Percentiles rank a stretch among this genome's conserved stretches.
Conservation (phyloP, 2,329 filamentous ascomycete genomes). For the Leptodontidium sp. region DNA sequence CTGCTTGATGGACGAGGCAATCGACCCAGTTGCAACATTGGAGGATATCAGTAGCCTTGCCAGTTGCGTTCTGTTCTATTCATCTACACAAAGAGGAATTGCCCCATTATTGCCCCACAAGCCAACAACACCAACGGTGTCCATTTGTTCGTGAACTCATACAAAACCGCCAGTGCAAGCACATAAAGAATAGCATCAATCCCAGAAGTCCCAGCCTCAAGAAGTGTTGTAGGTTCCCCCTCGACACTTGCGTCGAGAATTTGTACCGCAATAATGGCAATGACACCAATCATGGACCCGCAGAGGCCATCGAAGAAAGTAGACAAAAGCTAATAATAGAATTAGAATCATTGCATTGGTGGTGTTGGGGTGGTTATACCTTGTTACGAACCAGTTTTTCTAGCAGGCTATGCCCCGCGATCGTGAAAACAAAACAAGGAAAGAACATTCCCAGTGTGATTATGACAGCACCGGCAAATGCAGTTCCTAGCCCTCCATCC, state of each 20-base stretch:
- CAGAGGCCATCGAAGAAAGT: constrained; percentile 48
- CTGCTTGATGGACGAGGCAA: too few relatives aligned
- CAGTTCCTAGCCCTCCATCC: constrained; percentile 42
- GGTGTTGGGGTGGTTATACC: constrained; percentile 32
- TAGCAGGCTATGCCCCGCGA: constrained; percentile 46
- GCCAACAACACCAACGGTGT: constrained; percentile 21
- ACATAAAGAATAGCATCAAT: constrained; percentile 22
- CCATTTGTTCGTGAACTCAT: constrained; percentile 27
- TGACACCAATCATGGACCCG: constrained; percentile 46
- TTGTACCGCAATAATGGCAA: constrained; percentile 45
- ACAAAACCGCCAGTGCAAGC: constrained; percentile 19
- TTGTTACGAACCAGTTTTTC: constrained; percentile 47
- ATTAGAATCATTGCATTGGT: constrained; percentile 15
- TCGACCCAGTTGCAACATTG: too few relatives aligned
- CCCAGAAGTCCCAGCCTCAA: neutral
- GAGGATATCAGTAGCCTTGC: neutral
- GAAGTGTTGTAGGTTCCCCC: constrained; percentile 25
- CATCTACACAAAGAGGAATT: constrained; percentile 23
- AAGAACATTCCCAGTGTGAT: constrained; percentile 49
- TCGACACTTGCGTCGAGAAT: constrained; percentile 45
- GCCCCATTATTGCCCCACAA: constrained; percentile 20
- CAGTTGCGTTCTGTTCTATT: neutral
- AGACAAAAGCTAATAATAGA: constrained; percentile 42
- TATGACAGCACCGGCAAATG: constrained; percentile 47
- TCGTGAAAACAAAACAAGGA: constrained; percentile 48